A percentile compares a stretch with the other conserved stretches of the same genome.
phyloP scores from a whole-genome alignment of 2,329 filamentous ascomycete genomes.

The Alternaria brassicicola region DNA sequence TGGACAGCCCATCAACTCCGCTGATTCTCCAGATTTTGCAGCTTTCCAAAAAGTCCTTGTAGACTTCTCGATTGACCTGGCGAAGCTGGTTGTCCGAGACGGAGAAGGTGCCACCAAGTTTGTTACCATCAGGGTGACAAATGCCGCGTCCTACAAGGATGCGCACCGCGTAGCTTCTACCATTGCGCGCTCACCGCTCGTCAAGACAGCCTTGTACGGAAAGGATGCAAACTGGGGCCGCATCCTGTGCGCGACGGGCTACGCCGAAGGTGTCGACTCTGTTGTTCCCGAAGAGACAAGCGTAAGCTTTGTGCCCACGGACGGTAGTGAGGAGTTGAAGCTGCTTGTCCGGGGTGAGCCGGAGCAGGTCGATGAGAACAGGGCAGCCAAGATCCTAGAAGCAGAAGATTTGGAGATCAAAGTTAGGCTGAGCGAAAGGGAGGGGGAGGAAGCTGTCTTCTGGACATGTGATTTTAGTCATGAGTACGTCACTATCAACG shows the following conservation, averaged over 20 bases:
- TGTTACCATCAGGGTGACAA: slow-evolving; percentile 84
- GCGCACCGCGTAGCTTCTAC: slow-evolving; percentile 82
- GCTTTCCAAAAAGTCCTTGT: slow-evolving; percentile 75
- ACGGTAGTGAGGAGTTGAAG: slow-evolving; percentile 78
- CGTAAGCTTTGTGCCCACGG: slow-evolving; percentile 78
- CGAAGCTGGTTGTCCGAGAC: slow-evolving; percentile 92
- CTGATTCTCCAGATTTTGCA: slow-evolving; percentile 66
- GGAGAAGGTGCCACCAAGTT: slow-evolving; percentile 99
- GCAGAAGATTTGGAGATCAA: slow-evolving; percentile 78
- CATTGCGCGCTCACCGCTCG: slow-evolving; percentile 88
- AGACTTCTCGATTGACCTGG: slow-evolving; percentile 79
- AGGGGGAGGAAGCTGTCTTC: slow-evolving; percentile 65
- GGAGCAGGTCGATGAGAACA: slow-evolving; percentile 75
- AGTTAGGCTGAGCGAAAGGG: slow-evolving; percentile 71
- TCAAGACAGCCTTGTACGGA: slow-evolving; percentile 97
- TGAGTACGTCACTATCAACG: slow-evolving; percentile 76
- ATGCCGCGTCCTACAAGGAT: slow-evolving; percentile 70
- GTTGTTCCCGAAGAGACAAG: slow-evolving; percentile 73
- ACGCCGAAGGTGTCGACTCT: slow-evolving; percentile 68
- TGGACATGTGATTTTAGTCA: slow-evolving; percentile 90
- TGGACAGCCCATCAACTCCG: slow-evolving; percentile 65
- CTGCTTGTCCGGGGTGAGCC: slow-evolving; percentile 81
- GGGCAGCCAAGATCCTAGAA: slow-evolving; percentile 78
- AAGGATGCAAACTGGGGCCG: slow-evolving; percentile 99
- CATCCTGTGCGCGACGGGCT: slow-evolving; percentile 92